Evolutionary conservation across 345 rosid species (phyloP).

Genomic region (Nephelium lappaceum): DNA sequence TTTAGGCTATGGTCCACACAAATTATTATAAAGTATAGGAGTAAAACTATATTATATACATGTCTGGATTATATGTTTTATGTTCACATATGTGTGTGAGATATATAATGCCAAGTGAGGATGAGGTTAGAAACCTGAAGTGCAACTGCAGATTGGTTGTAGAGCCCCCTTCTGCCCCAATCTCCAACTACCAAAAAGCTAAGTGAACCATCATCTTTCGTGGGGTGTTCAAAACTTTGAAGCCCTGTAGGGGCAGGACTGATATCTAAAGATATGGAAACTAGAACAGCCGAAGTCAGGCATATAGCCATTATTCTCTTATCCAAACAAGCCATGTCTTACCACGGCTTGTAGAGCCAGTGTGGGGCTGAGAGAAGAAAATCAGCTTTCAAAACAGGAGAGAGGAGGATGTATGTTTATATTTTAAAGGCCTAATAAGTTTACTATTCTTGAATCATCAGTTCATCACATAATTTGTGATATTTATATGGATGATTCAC

Average conservation of each 20-base stretch:
- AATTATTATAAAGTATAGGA: no score
- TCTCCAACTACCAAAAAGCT: slow-evolving; percentile 74
- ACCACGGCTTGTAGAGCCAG: slow-evolving; percentile 13
- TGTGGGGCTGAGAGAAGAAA: neutral
- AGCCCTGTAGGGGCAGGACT: slow-evolving; percentile 37
- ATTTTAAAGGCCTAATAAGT: neutral
- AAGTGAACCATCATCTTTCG: slow-evolving; percentile 53
- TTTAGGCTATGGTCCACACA: no score
- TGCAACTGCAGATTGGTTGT: slow-evolving; percentile 69
- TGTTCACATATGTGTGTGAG: no score
- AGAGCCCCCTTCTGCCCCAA: slow-evolving; percentile 72
- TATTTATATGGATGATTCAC: neutral
- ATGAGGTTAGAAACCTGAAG: slow-evolving; percentile 43
- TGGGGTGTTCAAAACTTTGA: slow-evolving; percentile 41
- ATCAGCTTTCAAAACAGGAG: neutral
- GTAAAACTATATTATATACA: no score
- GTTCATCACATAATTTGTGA: neutral
- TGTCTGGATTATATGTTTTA: no score
- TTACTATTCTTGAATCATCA: neutral
- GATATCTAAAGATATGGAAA: neutral
- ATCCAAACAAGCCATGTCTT: slow-evolving; percentile 22
- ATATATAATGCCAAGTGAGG: no score
- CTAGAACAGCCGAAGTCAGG: neutral
- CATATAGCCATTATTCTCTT: neutral
- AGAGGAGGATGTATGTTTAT: neutral